Base-by-base conservation (phyloP, 345 rosid species). In the Raphanus sativus region DNA sequence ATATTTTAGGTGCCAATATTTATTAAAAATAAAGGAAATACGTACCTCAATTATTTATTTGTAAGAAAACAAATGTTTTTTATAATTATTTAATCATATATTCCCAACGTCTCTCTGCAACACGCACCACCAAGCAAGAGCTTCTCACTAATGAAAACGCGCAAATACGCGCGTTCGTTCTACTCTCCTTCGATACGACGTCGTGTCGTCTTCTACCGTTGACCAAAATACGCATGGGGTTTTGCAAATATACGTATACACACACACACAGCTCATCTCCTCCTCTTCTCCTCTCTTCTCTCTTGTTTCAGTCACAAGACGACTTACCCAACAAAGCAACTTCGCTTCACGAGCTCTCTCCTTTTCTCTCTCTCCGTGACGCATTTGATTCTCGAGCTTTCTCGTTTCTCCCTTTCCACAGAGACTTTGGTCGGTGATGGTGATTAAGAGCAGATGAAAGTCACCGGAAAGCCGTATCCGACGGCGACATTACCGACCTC, bases 381-480 rank as follows among this genome's bases (percentile, higher is more conserved):
- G 74, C 78, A 78, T 73, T 67, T 78, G 77, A 50, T 33, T 78
- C 50, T 73, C 74, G 10, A 73, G 36, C 74, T 29, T 42, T 65
- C 65, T 50, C 36, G 9, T 45, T 30, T 63, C 24, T 17, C 62
- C 3, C 24, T 25, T 48, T 42, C 15, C 1, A 0, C 33, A 9
- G 55, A 83, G 81, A 15, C 67, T 62, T 50, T 70, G 61, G 40
- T 45, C 8, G 54, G 72, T 80, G 83, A 79, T 29, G 76, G 45
- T 65, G 72, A 34, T 68, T 17, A 62, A 59, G 48, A 42, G 60
- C 68, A 68, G 69, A 94, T 91, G 98, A 94, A 89, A 89, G 81
- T 90, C 65, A 87, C 92, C 61, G 91, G 86, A 56, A 86, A 80
- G 80, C 81, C 86, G 81, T 79, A 81, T 59, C 79, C 78, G 38